Conservation (phyloP, 2,329 filamentous ascomycete species). For the Metarhizium anisopliae region DNA sequence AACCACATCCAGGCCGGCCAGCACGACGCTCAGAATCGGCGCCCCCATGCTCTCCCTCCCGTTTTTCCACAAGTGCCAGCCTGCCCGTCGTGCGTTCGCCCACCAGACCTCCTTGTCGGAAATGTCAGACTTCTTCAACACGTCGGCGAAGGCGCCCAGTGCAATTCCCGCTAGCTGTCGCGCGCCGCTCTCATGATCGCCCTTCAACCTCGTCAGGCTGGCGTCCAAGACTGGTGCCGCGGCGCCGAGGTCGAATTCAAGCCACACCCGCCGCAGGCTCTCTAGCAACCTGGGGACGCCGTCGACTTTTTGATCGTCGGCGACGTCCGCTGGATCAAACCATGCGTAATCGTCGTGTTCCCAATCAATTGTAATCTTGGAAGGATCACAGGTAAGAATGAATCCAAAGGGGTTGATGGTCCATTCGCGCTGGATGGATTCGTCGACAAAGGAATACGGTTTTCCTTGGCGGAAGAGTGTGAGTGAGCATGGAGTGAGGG, state of each 20-base stretch:
- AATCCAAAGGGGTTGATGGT: constrained; percentile 55
- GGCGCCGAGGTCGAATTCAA: constrained; percentile 41
- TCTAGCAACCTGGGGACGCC: constrained; percentile 50
- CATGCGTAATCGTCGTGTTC: constrained; percentile 53
- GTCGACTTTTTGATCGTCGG: constrained; percentile 24
- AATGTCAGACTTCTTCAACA: constrained; percentile 28
- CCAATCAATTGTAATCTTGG: constrained; percentile 47
- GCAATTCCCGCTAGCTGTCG: constrained; percentile 47
- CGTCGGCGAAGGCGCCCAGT: constrained; percentile 37
- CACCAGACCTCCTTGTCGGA: constrained; percentile 38
- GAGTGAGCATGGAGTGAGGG: constrained; percentile 36
- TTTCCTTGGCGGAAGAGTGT: constrained; percentile 47
- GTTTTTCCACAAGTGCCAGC: constrained; percentile 57
- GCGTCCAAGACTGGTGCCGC: constrained; percentile 36
- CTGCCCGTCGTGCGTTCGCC: constrained; percentile 42
- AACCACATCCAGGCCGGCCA: constrained; percentile 35
- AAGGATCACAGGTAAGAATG: constrained; percentile 34
- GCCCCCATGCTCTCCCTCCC: constrained; percentile 59
- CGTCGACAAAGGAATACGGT: constrained; percentile 47
- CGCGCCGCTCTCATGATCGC: constrained; percentile 51
- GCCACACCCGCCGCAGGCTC: constrained; percentile 50
- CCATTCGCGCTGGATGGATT: constrained; percentile 47
- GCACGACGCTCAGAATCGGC: constrained; percentile 42
- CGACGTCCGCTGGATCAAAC: constrained; percentile 43
- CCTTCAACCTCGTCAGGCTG: constrained; percentile 39